Evolutionary conservation across 495 filamentous ascomycete species (phyloP), one percentile per base, ranked within the genome.

Genomic region (Hypoxylon trugodes): DNA sequence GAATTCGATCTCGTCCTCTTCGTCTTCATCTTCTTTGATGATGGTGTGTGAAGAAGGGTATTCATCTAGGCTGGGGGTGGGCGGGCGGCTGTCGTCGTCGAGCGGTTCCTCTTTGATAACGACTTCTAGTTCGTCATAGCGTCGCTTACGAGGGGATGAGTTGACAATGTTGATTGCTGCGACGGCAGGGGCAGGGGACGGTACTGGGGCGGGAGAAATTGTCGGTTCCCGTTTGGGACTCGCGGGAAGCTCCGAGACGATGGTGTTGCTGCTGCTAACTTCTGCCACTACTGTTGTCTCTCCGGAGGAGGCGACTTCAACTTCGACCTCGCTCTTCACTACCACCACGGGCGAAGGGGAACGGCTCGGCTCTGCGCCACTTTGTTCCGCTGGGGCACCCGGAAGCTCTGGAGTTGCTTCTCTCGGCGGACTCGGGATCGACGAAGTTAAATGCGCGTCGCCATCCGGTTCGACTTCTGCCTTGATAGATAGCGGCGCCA

Each of bases 321-420:
- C 18, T 10, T 46, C 33, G 15, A 41, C 21, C 8, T 8, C 40
- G 30, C 21, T 33, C 28, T 28, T 37, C 7, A 38, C 16, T 16
- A 19, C 3, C 24, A 37, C 9, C 1, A 13, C 30, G 3, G 46
- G 30, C 16, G 46, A 30, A 46, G 15, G 22, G 2, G 45, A 18
- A 12, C 52, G 46, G 9, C 16, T 8, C 16, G 46, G 52, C 24
- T 25, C 37, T 5, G 57, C 58, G 37, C 52, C 52, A 8, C 58
- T 64, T 2, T 36, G 19, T 9, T 7, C 13, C 37, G 40, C 24
- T 12, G 61, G 13, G 1, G 16, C 18, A 0, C n/a, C 52, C 8
- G 47, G 40, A 22, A 53, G 61, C n/a, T 65, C 36, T 1, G 61
- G 54, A 1, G 54, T 54, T 7, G 8, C 48, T 28, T 50, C 45